Base-by-base conservation (phyloP, 2,329 filamentous ascomycete species). In the Monilinia fructigena region DNA sequence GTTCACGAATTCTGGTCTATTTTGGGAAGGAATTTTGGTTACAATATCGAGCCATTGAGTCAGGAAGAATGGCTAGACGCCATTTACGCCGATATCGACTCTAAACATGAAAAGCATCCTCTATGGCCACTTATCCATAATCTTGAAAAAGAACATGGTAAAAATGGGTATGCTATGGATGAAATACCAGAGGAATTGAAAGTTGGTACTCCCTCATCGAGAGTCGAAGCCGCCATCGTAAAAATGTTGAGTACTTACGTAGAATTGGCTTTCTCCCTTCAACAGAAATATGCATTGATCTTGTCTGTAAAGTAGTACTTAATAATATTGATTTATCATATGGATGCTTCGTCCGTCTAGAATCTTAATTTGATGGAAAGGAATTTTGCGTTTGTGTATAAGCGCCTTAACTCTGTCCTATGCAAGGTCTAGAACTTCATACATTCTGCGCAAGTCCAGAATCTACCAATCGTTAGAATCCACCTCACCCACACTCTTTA, bases 111-210 rank as follows among this genome's bases (percentile, higher is more conserved):
- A 6, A 52, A 23, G 5, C 63, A 65, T 42, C 31, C 63, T 18
- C 45, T 65, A 28, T 59, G 54, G 28, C 55, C 63, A 26, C 55
- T 65, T 6, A 52, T 77, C 75, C 55, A 61, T 28, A 66, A 40
- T n/a, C 20, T 66, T 2, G 63, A 66, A 14, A 61, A 66, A 18
- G 63, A 61, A 20, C 55, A 61, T 26, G 63, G 63, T 3, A 66
- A 59, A 59, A 50, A 45, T 66, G 23, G 63, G 63, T 6, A 26
- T 66, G 45, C 63, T 45, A 23, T 66, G 14, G 12, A 61, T 52
- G 23, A 66, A 54, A 45, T 61, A 23, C 47, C 47, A 35, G 23
- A 53, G 23, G 63, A 50, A 1, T 12, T 54, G n/a, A 47, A 54
- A 31, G 35, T 60, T n/a, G 48, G 20, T 11, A 47, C 55, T 35